Base-by-base conservation (phyloP, 805 yeast genomes). In the Kodamaea kaohsiungensis region DNA sequence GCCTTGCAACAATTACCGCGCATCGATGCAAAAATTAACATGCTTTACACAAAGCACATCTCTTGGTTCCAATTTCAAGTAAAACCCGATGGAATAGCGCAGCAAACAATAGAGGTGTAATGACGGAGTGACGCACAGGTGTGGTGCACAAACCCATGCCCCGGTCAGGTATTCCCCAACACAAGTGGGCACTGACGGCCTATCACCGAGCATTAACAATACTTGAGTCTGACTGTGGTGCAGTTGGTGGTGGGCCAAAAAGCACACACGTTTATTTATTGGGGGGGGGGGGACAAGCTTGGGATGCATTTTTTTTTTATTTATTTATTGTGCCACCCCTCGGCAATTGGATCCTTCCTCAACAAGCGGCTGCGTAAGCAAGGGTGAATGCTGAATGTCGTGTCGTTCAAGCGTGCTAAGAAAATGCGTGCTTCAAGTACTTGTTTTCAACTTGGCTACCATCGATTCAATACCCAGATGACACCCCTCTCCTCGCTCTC, bases 61-160 rank as follows among this genome's bases (percentile, higher is more conserved):
- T n/a, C 25, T 40, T 17, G 45, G 19, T 19, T 40, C 25, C 25
- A 40, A 40, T 40, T 40, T 19, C 45, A 40, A 40, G 45, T 40
- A 38, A 38, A 38, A 38, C 45, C 45, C 45, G 45, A 40, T 40
- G 25, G 45, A 40, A 40, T 40, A 40, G 45, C 25, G 19, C 45
- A 16, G 45, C n/a, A 40, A 39, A 40, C 45, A 40, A 40, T 40
- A 19, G 45, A 17, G 17, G 45, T 17, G 25, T 17, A 30, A 30
- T 30, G 35, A 12, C 45, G 17, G 45, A 40, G 45, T 40, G 45
- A 40, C 45, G 45, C 45, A 17, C 19, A 30, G 35, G 35, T 30
- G 35, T 30, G 35, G 13, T 30, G 35, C 35, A 30, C 35, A 30
- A 30, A 30, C 35, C 10, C 35, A 30, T 8, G 5, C 5, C 35